Evolutionary conservation across 352 stramenopile genomes (phyloP).

Genomic region (Globisporangium polare): DNA sequence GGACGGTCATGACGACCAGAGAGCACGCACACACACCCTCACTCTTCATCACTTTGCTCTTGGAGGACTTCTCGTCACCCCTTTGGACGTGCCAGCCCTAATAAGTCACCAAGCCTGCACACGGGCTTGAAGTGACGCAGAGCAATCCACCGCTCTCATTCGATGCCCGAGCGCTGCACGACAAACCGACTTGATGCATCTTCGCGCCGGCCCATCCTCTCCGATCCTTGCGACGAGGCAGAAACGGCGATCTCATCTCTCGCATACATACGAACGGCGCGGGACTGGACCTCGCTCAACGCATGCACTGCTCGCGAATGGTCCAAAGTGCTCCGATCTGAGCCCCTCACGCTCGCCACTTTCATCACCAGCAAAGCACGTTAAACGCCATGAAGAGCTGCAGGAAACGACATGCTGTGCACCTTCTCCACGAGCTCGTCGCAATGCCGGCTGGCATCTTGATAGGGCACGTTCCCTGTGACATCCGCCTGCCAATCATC

Average conservation of each 20-base stretch:
- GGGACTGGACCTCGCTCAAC: not conserved
- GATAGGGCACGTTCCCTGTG: conserved; percentile 1
- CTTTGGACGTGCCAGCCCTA: no score
- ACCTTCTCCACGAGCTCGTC: not conserved
- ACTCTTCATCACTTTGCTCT: not conserved
- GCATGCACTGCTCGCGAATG: not conserved
- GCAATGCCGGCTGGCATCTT: not conserved
- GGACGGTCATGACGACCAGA: not conserved
- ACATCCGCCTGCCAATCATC: no score
- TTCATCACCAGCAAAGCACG: not conserved
- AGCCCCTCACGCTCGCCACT: no score
- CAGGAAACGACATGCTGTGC: not conserved
- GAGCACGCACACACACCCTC: not conserved
- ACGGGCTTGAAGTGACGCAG: not conserved
- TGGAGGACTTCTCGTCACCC: no score
- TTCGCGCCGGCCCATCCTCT: not conserved
- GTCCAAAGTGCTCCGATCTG: not conserved
- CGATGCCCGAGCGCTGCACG: not conserved
- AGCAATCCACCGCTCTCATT: not conserved
- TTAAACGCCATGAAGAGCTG: not conserved
- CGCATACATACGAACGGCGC: not conserved
- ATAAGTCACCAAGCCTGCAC: not conserved
- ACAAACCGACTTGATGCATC: conserved; percentile 1
- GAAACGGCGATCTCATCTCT: not conserved
- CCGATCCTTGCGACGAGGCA: conserved; percentile 3